Percentiles rank a stretch among this genome's conserved stretches.
phyloP scores from a whole-genome alignment of 805 yeast genomes.

The Candida sonorensis region DNA sequence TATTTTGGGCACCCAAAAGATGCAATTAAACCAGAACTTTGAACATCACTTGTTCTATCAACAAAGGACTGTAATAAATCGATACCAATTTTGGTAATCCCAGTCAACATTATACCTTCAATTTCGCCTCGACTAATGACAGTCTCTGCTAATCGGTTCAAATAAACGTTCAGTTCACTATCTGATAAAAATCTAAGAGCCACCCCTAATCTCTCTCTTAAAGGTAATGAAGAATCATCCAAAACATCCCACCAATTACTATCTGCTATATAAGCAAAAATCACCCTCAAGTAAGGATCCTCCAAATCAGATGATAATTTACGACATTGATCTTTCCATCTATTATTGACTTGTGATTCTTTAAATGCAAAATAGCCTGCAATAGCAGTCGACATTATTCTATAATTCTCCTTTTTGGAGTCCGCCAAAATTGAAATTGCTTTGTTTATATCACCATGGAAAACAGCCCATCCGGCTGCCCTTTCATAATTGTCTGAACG shows the following conservation, averaged over 20 bases:
- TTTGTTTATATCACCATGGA: conserved; percentile 77
- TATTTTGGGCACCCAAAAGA: conserved; percentile 81
- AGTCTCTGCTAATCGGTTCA: conserved; percentile 60
- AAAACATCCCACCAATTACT: conserved; percentile 95
- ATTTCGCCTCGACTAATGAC: conserved; percentile 77
- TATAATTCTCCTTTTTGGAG: conserved; percentile 63
- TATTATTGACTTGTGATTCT: conserved; percentile 50
- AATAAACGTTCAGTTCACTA: conserved; percentile 64
- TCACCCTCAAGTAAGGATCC: conserved; percentile 83
- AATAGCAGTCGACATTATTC: conserved; percentile 86
- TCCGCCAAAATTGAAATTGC: conserved; percentile 75
- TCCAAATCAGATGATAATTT: conserved; percentile 81
- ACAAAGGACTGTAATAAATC: conserved; percentile 81
- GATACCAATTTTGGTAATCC: conserved; percentile 81
- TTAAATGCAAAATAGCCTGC: conserved; percentile 79
- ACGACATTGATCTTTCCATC: conserved; percentile 94
- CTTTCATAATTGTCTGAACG: conserved; percentile 61
- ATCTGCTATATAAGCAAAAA: conserved; percentile 90
- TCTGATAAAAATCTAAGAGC: conserved; percentile 83
- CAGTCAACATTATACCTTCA: conserved; percentile 86
- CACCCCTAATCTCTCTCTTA: conserved; percentile 84
- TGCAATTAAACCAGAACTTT: conserved; percentile 79
- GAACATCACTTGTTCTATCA: conserved; percentile 84
- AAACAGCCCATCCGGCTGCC: conserved; percentile 98
- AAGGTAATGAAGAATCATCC: conserved; percentile 82